phyloP scores from a whole-genome alignment of 129 eudicot species.

The Flaveria trinervia region DNA sequence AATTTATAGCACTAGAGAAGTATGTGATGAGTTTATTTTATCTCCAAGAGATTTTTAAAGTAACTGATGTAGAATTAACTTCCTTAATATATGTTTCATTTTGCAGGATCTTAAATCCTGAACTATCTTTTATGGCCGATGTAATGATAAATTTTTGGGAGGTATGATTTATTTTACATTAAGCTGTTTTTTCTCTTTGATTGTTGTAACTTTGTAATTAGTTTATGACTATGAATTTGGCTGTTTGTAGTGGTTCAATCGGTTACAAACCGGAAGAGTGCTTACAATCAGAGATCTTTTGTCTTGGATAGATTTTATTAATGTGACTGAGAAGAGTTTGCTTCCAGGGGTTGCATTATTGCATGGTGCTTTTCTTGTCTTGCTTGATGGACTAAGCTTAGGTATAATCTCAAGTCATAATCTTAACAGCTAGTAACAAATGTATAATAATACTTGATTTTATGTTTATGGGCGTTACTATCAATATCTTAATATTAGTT shows the following conservation, averaged over 20 bases:
- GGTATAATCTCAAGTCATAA: slow-evolving; percentile 44
- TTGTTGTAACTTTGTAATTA: not conserved
- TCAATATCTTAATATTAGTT: not conserved
- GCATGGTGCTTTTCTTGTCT: slow-evolving; percentile 88
- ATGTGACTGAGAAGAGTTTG: slow-evolving; percentile 52
- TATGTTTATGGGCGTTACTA: not conserved
- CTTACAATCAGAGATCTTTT: slow-evolving; percentile 94
- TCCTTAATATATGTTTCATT: slow-evolving; percentile 5
- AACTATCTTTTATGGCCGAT: slow-evolving; percentile 52
- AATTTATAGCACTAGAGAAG: slow-evolving; percentile 69
- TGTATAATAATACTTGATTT: slow-evolving; percentile 3
- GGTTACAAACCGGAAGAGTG: slow-evolving; percentile 64
- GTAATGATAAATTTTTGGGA: slow-evolving; percentile 75
- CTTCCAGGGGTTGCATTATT: slow-evolving; percentile 60
- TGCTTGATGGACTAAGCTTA: slow-evolving; percentile 91
- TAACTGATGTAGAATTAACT: slow-evolving; percentile 4
- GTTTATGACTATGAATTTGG: slow-evolving; percentile 8
- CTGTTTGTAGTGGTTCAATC: slow-evolving; percentile 83
- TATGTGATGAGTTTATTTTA: slow-evolving; percentile 22
- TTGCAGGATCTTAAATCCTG: slow-evolving; percentile 56
- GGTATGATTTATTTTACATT: slow-evolving; percentile 42
- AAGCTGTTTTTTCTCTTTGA: not conserved
- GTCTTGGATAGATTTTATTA: slow-evolving; percentile 85
- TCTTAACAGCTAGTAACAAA: not conserved
- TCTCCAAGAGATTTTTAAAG: not conserved